Percentiles rank a stretch among this genome's conserved stretches.
phyloP scores from a whole-genome alignment of 768 basidiomycete species.

The Termitomyces sp. region DNA sequence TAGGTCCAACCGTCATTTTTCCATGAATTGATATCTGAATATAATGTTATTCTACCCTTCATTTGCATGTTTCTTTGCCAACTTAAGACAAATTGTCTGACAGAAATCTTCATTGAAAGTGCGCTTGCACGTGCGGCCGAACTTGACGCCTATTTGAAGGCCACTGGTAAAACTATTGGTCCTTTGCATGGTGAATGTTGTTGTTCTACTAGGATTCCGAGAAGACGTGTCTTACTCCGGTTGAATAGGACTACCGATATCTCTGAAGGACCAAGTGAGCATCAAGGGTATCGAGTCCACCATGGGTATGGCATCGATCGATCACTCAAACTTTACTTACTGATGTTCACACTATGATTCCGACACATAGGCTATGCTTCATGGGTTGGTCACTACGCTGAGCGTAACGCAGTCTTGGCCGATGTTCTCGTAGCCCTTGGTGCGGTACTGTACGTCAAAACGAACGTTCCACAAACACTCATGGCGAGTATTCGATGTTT shows the following conservation, averaged over 20 bases:
- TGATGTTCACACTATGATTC: neutral
- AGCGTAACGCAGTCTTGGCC: constrained; percentile 57
- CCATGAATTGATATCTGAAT: neutral
- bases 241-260: constrained; percentile 51
- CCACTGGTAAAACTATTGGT: constrained; percentile 63
- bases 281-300: constrained; percentile 67
- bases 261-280: constrained; percentile 70
- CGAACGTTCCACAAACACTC: constrained; percentile 72
- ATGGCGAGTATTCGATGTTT: constrained; percentile 43
- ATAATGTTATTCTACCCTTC: neutral
- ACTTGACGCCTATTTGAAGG: constrained; percentile 58
- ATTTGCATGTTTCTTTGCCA: neutral
- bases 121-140: constrained; percentile 60
- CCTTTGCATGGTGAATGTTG: constrained; percentile 56
- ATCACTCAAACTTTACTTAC: neutral
- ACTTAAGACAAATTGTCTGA: constrained; percentile 69
- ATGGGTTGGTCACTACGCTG: constrained; percentile 59
- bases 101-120: constrained; percentile 76
- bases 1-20: constrained; percentile 25
- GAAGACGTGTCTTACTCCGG: neutral
- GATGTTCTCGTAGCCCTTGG: constrained; percentile 63
- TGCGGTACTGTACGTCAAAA: constrained; percentile 68
- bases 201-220: constrained; percentile 7
- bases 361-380: constrained; percentile 57
- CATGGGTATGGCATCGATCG: constrained; percentile 40